These are phyloP conservation scores for Penicillium turbatum DNA, from an alignment of 495 filamentous ascomycete species.

Conservation along the genomic window DNA sequence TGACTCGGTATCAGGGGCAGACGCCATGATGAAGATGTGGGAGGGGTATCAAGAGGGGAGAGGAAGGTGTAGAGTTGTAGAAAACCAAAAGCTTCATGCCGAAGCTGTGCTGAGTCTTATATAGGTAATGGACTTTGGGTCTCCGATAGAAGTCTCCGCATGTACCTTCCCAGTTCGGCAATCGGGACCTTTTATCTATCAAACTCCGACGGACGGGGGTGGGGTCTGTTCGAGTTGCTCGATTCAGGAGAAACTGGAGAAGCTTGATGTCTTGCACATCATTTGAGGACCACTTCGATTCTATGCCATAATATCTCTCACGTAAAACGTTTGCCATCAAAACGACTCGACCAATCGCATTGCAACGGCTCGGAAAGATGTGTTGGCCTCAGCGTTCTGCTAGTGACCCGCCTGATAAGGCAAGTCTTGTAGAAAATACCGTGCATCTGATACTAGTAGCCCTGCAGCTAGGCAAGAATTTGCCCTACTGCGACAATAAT, in stretches of 20 bases:
- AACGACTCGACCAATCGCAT: slow-evolving; percentile 15
- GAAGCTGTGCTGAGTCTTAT: slow-evolving; percentile 11
- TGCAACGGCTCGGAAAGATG: background rate
- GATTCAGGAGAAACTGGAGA: slow-evolving; percentile 25
- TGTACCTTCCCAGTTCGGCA: slow-evolving; percentile 26
- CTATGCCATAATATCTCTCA: slow-evolving; percentile 17
- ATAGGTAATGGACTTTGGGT: slow-evolving; percentile 13
- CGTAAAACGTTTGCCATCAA: slow-evolving; percentile 15
- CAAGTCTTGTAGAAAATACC: background rate
- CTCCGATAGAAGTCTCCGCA: slow-evolving; percentile 22
- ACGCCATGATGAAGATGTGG: slow-evolving; percentile 25
- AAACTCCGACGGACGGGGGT: slow-evolving; percentile 7
- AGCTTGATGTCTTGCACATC: background rate
- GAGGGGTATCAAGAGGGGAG: background rate
- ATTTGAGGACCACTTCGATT: background rate
- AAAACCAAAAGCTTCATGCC: background rate
- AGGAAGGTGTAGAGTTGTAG: slow-evolving; percentile 13
- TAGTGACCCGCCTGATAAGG: background rate
- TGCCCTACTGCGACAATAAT: slow-evolving; percentile 1
- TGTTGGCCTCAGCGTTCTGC: background rate
- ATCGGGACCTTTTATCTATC: slow-evolving; percentile 6
- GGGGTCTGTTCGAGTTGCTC: slow-evolving; percentile 14
- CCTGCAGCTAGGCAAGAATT: background rate
- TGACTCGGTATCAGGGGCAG: slow-evolving; percentile 34
- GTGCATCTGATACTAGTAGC: background rate